Base-by-base conservation (phyloP, 2,329 filamentous ascomycete genomes). In the Teratosphaeria destructans region DNA sequence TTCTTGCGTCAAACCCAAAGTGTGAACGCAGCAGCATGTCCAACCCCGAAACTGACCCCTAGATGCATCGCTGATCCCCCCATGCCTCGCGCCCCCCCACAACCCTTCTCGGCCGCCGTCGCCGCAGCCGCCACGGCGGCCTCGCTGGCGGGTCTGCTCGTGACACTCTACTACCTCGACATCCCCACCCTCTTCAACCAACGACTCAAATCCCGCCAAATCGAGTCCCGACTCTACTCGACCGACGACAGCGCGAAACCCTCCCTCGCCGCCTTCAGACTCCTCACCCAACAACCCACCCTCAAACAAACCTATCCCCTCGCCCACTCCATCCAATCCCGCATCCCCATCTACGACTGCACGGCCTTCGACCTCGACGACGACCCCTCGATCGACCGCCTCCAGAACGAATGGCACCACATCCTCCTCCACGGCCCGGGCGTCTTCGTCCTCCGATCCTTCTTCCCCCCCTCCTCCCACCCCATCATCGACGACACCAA, bases 401-500 rank as follows among this genome's bases (percentile, higher is more conserved):
- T 85, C 2, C 82, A 85, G 68, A 79, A 85, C 63, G 84, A 86
- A 73, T 83, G 82, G 78, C 79, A 85, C 65, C 76, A 82, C 61
- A 77, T 82, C 59, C 77, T 86, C 2, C 74, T 78, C 59, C 72
- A 75, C 1, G 84, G 84, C 0, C 82, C 84, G 0, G 84, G 84
- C 4, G 81, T 86, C 14, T 79, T 84, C 62, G 78, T 85, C n/a
- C 75, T 83, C 3, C 78, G 80, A 56, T 72, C 74, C 57, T 78
- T 86, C 66, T 81, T 80, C 71, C 71, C 72, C n/a, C 6, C 34
- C 16, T 26, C 34, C 14, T 65, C 78, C 60, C 63, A 64, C 2
- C 2, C 59, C 0, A 67, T 79, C 5, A 73, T 86, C 16, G 68
- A 77, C 8, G 64, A 72, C n/a, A 76, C 79, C 16, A 83, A 81